Evolutionary conservation across 805 yeast genomes (phyloP), one percentile per base, ranked within the genome.

Genomic region (Saccharomycopsis lassenensis): DNA sequence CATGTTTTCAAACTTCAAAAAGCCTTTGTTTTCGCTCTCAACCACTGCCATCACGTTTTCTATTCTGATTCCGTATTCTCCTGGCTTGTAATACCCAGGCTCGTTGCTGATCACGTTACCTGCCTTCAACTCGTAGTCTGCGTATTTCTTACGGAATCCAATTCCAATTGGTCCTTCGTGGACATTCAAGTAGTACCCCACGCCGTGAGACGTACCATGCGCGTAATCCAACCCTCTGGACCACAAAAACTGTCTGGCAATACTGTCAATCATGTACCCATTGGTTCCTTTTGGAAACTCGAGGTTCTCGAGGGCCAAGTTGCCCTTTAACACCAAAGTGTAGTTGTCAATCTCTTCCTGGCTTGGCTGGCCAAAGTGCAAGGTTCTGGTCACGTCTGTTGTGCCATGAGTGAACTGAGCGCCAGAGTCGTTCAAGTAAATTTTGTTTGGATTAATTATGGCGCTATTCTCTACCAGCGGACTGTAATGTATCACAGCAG

Each of bases 141-240:
- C 58, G 18, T 70, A 58, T 11, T 67, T 60, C 18, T 62, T 57
- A 49, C 66, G 63, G 52, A 55, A 62, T 40, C 80, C 83, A 41
- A 91, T 74, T 11, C 87, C 94, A 37, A 89, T 69, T 1, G 97
- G 97, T 0, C 93, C 91, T 52, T 93, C 95, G 55, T 91, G 98
- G 12, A 91, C 97, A 54, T 80, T 79, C 31, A 93, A 72, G 53
- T 69, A 89, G 15, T 87, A 69, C 2, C 95, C 97, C n/a, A 91
- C 81, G 4, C 98, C 98, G 57, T 91, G 98, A 2, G 97, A 95
- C 0, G 97, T 85, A 7, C 98, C 97, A 57, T 91, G 98, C 45
- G 77, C 72, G 54, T 82, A 91, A 54, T 83, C 91, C 33, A 84
- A 62, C 0, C 97, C 97, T 35, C 74, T 65, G 26, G 72, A 63